Evolutionary conservation across 257 asterid genomes (phyloP).

Genomic region (Solanum piurae): DNA sequence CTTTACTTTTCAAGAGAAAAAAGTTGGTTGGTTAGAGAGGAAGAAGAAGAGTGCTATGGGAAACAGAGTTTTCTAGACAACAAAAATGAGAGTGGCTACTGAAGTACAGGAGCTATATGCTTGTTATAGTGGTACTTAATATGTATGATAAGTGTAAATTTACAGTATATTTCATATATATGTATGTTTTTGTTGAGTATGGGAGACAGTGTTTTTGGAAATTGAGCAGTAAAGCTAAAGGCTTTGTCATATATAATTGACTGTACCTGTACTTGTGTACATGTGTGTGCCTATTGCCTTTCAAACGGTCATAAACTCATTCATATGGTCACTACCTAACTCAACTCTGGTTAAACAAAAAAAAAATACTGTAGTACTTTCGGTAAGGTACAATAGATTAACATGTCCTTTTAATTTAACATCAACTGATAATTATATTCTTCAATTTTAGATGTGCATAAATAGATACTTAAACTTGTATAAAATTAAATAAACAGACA

Average conservation of each 20-base stretch:
- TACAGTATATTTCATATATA: background rate
- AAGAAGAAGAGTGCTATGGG: background rate
- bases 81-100: background rate
- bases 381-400: too few relatives aligned
- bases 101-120: background rate
- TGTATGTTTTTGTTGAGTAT: background rate
- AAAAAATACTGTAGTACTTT: background rate
- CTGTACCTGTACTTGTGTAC: background rate
- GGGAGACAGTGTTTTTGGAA: background rate
- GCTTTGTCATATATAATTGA: background rate
- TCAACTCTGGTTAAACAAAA: background rate
- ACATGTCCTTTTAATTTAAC: too few relatives aligned
- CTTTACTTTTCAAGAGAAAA: background rate
- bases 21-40: background rate
- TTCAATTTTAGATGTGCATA: too few relatives aligned
- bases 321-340: conserved; percentile 4
- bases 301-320: conserved; percentile 29
- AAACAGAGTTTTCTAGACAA: conserved; percentile 7
- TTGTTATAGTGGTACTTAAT: background rate
- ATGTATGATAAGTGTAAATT: background rate
- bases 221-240: background rate
- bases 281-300: background rate
- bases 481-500: too few relatives aligned
- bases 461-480: too few relatives aligned
- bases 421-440: too few relatives aligned